phyloP scores from a whole-genome alignment of 805 yeast species.

The Zygosaccharomyces gambellarensis region DNA sequence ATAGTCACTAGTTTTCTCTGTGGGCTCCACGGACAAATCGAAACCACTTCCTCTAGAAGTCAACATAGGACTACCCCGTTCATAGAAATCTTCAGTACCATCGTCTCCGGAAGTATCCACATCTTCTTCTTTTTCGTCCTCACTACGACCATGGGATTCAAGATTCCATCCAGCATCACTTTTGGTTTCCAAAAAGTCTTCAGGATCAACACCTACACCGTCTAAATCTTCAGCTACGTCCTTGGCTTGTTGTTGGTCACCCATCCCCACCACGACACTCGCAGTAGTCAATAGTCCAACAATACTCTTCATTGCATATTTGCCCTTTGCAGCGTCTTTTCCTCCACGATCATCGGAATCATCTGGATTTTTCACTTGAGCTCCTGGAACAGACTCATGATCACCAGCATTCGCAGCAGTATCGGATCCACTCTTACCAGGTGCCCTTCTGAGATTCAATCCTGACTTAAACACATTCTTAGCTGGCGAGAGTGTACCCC shows the following conservation, averaged over 20 bases:
- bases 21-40: conserved; percentile 17
- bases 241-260: conserved; percentile 23
- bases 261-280: conserved; percentile 43
- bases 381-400: neutral
- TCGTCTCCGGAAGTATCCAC: neutral
- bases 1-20: neutral
- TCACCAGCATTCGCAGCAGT: too few species aligned
- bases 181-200: neutral
- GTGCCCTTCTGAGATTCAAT: neutral
- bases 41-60: neutral
- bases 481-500: neutral
- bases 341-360: conserved; percentile 20
- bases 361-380: conserved; percentile 5
- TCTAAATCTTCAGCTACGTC: conserved; percentile 18
- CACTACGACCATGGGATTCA: neutral
- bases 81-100: conserved; percentile 1
- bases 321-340: conserved; percentile 35
- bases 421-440: too few species aligned
- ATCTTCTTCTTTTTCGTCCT: neutral
- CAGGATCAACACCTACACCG: conserved; percentile 8
- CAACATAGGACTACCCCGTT: neutral
- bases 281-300: conserved; percentile 55
- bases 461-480: neutral
- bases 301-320: conserved; percentile 47
- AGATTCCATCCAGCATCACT: neutral